Conservation (phyloP, 352 stramenopile species). For the Blastocystis sp. region DNA sequence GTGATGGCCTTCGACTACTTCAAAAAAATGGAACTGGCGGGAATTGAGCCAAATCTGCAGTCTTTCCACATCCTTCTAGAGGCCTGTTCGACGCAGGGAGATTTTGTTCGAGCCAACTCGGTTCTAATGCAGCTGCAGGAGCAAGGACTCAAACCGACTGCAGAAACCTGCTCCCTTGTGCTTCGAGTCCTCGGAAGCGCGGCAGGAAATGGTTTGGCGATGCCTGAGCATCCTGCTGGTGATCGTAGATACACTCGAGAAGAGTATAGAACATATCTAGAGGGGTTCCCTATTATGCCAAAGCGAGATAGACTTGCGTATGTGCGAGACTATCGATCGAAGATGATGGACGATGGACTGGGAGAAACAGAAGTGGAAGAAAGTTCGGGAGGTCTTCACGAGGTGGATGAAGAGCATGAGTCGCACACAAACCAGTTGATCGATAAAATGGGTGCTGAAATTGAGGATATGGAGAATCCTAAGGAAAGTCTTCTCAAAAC, state of each 20-base stretch:
- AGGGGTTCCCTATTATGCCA: not conserved
- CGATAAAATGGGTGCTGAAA: not conserved
- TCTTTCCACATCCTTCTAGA: slow-evolving; percentile 37
- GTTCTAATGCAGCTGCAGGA: not conserved
- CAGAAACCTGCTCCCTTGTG: not conserved
- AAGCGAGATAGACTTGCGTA: not conserved
- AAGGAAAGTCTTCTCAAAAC: not conserved
- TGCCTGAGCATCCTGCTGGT: slow-evolving; percentile 42
- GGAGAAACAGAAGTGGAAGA: not conserved
- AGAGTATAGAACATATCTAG: not conserved
- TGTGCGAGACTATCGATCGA: not conserved
- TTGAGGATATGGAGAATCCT: not conserved
- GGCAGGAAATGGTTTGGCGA: not conserved
- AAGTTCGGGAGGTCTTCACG: not conserved
- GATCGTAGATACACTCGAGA: slow-evolving; percentile 51
- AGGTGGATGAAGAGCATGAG: not conserved
- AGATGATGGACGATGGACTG: not conserved
- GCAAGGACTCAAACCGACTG: not conserved
- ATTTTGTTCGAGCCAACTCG: not conserved
- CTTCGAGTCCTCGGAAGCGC: not conserved
- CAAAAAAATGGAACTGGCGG: not conserved
- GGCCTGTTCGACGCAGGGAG: not conserved
- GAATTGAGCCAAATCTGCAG: not conserved
- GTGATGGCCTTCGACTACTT: slow-evolving; percentile 38
- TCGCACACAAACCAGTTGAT: not conserved